Evolutionary conservation across 257 asterid species (phyloP).

Genomic region (Salvia hispanica): DNA sequence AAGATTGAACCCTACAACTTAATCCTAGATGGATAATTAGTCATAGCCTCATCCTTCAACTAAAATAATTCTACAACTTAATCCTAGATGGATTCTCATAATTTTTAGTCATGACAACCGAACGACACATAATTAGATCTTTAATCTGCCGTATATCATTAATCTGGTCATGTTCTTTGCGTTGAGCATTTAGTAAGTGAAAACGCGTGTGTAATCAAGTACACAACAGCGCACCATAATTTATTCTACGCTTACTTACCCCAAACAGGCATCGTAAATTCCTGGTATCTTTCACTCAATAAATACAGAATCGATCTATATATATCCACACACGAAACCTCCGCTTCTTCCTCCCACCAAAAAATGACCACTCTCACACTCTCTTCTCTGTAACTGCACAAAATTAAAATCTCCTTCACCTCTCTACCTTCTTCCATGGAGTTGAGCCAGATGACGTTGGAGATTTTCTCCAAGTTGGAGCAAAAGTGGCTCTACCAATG

Average conservation of each 20-base stretch:
- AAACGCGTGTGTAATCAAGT: constrained; percentile 42
- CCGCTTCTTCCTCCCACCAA: constrained; percentile 25
- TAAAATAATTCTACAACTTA: too few species aligned
- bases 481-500: constrained; percentile 86
- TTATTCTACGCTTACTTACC: constrained; percentile 21
- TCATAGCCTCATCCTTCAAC: too few species aligned
- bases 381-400: constrained; percentile 12
- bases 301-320: constrained; percentile 36
- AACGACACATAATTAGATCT: too few species aligned
- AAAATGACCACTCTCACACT: constrained; percentile 32
- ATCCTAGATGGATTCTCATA: too few species aligned
- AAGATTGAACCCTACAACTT: too few species aligned
- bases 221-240: too few species aligned
- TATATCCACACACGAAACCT: constrained; percentile 44
- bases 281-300: background rate
- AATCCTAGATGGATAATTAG: too few species aligned
- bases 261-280: constrained; percentile 20
- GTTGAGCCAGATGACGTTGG: constrained; percentile 67
- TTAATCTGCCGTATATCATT: too few species aligned
- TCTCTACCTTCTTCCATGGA: constrained; percentile 43
- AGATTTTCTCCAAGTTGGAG: constrained; percentile 86
- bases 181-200: constrained; percentile 2
- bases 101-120: too few species aligned
- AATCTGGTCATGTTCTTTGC: too few species aligned
- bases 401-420: constrained; percentile 1